Evolutionary conservation across 2,329 filamentous ascomycete species (phyloP).

Genomic region (Ceratocystis colombiana): DNA sequence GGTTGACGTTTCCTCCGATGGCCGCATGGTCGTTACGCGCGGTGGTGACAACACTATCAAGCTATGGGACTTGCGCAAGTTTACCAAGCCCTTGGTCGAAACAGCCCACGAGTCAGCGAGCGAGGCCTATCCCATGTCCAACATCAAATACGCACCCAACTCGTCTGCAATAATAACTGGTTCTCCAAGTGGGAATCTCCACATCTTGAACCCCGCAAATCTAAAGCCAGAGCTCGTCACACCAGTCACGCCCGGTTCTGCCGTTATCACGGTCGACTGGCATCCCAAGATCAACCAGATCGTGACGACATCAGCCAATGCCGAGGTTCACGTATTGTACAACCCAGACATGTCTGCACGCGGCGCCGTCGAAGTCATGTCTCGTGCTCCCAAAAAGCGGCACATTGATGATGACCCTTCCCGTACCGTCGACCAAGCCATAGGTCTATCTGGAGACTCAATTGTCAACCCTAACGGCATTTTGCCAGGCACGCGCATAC

Average conservation of each 20-base stretch:
- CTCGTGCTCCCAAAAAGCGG: slow-evolving; percentile 82
- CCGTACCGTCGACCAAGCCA: slow-evolving; percentile 71
- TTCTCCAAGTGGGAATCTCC: slow-evolving; percentile 72
- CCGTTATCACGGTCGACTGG: slow-evolving; percentile 80
- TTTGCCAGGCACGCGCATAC: slow-evolving; percentile 42
- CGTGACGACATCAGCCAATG: slow-evolving; percentile 82
- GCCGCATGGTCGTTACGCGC: slow-evolving; percentile 77
- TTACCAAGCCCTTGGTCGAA: slow-evolving; percentile 77
- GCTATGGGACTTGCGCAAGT: slow-evolving; percentile 92
- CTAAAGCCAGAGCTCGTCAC: slow-evolving; percentile 75
- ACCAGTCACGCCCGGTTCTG: slow-evolving; percentile 72
- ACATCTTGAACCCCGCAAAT: slow-evolving; percentile 90
- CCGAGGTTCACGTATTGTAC: slow-evolving; percentile 81
- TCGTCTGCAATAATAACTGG: slow-evolving; percentile 80
- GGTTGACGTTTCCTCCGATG: slow-evolving; percentile 81
- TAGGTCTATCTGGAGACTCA: slow-evolving; percentile 72
- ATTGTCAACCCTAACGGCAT: slow-evolving; percentile 60
- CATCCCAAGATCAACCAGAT: slow-evolving; percentile 95
- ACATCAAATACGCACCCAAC: slow-evolving; percentile 81
- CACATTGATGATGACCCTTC: slow-evolving; percentile 90
- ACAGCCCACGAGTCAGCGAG: slow-evolving; percentile 73
- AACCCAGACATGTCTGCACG: slow-evolving; percentile 70
- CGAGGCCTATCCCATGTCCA: slow-evolving; percentile 69
- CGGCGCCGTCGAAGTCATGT: slow-evolving; percentile 83
- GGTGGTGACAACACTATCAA: slow-evolving; percentile 91